A percentile compares a stretch with the other conserved stretches of the same genome.
Evolutionary conservation across 1,284 basidiomycete genomes (phyloP).

Genomic region (Tilletia horrida): DNA sequence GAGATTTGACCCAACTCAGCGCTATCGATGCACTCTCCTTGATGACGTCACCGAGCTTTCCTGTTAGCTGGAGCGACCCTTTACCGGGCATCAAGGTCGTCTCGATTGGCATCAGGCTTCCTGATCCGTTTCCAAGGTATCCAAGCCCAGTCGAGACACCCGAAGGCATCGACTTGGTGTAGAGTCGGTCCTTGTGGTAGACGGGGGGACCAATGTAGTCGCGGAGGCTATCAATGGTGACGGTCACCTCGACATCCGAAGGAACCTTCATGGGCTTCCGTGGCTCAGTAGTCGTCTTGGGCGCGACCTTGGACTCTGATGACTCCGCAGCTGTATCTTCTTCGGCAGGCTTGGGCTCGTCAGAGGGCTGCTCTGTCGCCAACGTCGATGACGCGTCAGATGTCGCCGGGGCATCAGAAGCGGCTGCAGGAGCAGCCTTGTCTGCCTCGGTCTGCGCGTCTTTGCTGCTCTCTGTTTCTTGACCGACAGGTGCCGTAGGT

Average conservation of each 20-base stretch:
- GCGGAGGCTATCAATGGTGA: conserved; percentile 82
- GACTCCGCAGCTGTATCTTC: conserved; percentile 30
- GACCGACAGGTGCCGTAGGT: conserved; percentile 34
- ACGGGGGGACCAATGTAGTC: conserved; percentile 95
- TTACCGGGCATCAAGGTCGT: conserved; percentile 53
- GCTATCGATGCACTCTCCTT: conserved; percentile 92
- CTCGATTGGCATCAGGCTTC: conserved; percentile 95
- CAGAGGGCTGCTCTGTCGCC: conserved; percentile 39
- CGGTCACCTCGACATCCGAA: conserved; percentile 70
- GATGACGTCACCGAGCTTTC: conserved; percentile 96
- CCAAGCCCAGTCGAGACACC: conserved; percentile 92
- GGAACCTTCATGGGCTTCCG: conserved; percentile 81
- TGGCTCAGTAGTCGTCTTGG: conserved; percentile 68
- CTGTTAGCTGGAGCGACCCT: conserved; percentile 75
- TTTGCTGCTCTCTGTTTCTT: conserved; percentile 25
- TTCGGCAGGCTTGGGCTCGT: conserved; percentile 8
- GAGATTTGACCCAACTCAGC: conserved; percentile 85
- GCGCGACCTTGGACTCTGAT: conserved; percentile 28
- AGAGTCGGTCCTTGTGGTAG: conserved; percentile 93
- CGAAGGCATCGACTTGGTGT: conserved; percentile 71
- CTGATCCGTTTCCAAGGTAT: conserved; percentile 91
- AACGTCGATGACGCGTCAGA: conserved; percentile 47
- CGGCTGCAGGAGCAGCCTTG: conserved; percentile 40
- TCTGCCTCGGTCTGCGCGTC: conserved; percentile 53
- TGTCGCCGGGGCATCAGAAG: conserved; percentile 19